These are phyloP conservation scores for Dendrobium huoshanense DNA, from an alignment of 106 monocot genomes.

Conservation along the genomic window DNA sequence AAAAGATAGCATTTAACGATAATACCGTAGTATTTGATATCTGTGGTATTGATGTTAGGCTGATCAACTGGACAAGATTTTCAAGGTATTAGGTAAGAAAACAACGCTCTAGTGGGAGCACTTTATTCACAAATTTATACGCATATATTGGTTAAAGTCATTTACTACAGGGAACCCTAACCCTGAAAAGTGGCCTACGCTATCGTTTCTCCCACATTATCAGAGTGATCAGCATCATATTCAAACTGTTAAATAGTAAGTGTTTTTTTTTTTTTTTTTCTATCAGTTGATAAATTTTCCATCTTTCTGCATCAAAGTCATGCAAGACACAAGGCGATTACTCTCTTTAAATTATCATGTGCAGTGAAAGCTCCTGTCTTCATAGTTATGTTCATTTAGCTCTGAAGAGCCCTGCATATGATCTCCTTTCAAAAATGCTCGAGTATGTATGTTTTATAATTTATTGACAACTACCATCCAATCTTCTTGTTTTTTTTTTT, in stretches of 20 bases:
- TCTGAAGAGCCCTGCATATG: slow-evolving; percentile 85
- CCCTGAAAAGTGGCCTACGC: slow-evolving; percentile 87
- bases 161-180: slow-evolving; percentile 77
- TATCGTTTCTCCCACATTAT: slow-evolving; percentile 84
- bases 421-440: slow-evolving; percentile 96
- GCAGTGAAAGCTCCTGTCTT: slow-evolving; percentile 89
- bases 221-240: slow-evolving; percentile 94
- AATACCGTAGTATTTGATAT: slow-evolving; percentile 11
- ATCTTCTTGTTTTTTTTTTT: not conserved
- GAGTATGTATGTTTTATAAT: slow-evolving; percentile 55
- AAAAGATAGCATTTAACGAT: not conserved
- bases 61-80: slow-evolving; percentile 98
- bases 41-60: slow-evolving; percentile 44
- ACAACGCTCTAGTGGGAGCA: not conserved
- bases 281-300: not conserved
- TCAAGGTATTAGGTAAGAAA: slow-evolving; percentile 88
- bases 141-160: not conserved
- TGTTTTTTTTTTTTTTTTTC: not conserved
- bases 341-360: slow-evolving; percentile 8
- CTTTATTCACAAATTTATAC: not conserved
- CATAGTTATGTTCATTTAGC: slow-evolving; percentile 68
- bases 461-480: not conserved
- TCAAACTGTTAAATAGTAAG: slow-evolving; percentile 89
- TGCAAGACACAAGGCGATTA: not conserved
- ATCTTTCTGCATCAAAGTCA: not conserved